Conservation (phyloP, 2,329 filamentous ascomycete genomes). For the Cladosporium sphaerospermum region DNA sequence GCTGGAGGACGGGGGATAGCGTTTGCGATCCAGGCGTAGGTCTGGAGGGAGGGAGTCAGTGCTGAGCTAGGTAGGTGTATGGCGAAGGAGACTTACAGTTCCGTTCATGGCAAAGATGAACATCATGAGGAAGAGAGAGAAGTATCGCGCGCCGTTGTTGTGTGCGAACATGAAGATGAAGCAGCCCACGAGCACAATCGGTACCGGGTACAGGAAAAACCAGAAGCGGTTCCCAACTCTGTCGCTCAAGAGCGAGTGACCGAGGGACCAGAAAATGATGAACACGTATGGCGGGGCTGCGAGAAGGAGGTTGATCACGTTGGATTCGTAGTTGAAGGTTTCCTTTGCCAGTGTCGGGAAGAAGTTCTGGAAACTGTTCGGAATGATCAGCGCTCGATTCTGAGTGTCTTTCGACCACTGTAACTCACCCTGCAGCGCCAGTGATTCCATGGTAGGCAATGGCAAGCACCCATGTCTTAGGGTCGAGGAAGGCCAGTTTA, state of each 20-base stretch:
- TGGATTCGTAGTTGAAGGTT: constrained; percentile 60
- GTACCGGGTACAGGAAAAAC: constrained; percentile 49
- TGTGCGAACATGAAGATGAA: constrained; percentile 50
- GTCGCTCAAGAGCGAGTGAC: constrained; percentile 42
- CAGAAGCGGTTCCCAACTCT: constrained; percentile 42
- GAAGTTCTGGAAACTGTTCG: constrained; percentile 28
- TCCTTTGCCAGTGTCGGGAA: constrained; percentile 44
- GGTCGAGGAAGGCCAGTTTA: constrained; percentile 46
- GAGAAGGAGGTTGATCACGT: constrained; percentile 46
- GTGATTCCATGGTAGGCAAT: constrained; percentile 43
- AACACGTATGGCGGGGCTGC: constrained; percentile 37
- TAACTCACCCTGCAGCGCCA: constrained; percentile 42
- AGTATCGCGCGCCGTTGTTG: constrained; percentile 49
- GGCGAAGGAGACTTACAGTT: constrained; percentile 26
- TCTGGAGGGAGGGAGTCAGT: background rate
- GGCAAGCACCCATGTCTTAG: constrained; percentile 45
- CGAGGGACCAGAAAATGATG: constrained; percentile 35
- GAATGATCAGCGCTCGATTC: background rate
- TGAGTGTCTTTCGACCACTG: background rate
- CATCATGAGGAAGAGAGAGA: constrained; percentile 50
- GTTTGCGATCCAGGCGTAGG: constrained; percentile 36
- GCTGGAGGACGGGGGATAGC: constrained; percentile 37
- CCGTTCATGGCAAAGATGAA: constrained; percentile 52
- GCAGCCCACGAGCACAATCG: constrained; percentile 45
- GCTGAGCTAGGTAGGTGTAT: background rate